Percentiles rank a stretch among this genome's conserved stretches.
Conservation (phyloP, 1,284 basidiomycete genomes). For the Heterobasidion parviporum region DNA sequence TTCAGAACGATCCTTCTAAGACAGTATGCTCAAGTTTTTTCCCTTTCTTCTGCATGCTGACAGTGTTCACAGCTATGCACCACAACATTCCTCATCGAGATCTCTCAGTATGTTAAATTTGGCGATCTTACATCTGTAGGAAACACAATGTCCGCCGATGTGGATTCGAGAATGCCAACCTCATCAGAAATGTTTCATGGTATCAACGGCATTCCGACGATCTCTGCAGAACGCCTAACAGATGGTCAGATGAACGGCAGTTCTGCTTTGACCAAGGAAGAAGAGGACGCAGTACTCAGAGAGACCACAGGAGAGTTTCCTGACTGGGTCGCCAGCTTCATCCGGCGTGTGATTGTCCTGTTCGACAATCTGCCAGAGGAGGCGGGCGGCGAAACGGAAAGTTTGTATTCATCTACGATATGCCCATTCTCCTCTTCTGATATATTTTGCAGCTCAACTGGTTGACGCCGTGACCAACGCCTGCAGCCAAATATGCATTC, state of each 20-base stretch:
- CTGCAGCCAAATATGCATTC: constrained; percentile 73
- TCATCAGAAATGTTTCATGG: constrained; percentile 2
- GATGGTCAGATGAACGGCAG: constrained; percentile 23
- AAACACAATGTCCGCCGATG: constrained; percentile 10
- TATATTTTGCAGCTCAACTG: constrained; percentile 40
- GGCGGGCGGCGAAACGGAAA: constrained; percentile 54
- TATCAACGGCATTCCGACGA: constrained; percentile 1
- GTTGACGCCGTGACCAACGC: constrained; percentile 63
- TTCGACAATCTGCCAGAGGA: constrained; percentile 88
- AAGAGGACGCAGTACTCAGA: constrained; percentile 56
- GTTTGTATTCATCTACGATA: constrained; percentile 22
- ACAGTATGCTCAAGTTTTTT: constrained; percentile 42
- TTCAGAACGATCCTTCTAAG: constrained; percentile 83
- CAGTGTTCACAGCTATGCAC: constrained; percentile 48
- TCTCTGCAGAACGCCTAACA: constrained; percentile 12
- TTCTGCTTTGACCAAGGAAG: constrained; percentile 36
- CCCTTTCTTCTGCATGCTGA: constrained; percentile 1
- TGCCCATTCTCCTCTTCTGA: neutral
- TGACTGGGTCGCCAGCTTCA: constrained; percentile 81
- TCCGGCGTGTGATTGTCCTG: constrained; percentile 74
- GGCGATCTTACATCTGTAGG: constrained; percentile 51
- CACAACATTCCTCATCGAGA: constrained; percentile 69
- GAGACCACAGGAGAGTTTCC: constrained; percentile 58
- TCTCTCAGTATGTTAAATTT: constrained; percentile 78
- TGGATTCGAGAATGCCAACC: constrained; percentile 9